Percentiles rank a stretch among this genome's conserved stretches.
Evolutionary conservation across 257 asterid genomes (phyloP).

Genomic region (Mentha longifolia): DNA sequence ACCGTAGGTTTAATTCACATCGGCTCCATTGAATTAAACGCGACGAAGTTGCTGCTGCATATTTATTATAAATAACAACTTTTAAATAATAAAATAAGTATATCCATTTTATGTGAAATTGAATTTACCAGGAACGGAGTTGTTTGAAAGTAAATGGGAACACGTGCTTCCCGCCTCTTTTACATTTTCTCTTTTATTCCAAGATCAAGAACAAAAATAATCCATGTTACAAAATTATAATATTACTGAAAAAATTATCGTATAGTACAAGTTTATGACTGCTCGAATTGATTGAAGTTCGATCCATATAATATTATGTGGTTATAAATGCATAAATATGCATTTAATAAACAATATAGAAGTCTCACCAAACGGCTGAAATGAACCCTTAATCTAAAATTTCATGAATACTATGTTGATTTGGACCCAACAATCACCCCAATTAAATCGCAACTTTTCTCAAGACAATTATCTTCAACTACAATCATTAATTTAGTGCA

Average conservation of each 20-base stretch:
- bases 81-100: conserved; percentile 22
- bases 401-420: neutral
- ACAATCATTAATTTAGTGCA: neutral
- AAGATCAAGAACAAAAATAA: neutral
- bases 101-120: neutral
- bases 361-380: neutral
- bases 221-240: neutral
- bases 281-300: neutral
- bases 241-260: too few species aligned
- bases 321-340: too few species aligned
- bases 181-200: neutral
- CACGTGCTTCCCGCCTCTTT: conserved; percentile 25
- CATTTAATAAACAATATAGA: neutral
- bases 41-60: neutral
- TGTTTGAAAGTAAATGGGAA: conserved; percentile 10
- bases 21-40: neutral
- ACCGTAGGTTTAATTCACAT: conserved; percentile 7
- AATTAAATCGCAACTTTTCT: neutral
- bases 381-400: neutral
- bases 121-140: neutral
- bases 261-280: neutral
- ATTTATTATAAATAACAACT: conserved; percentile 27
- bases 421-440: neutral
- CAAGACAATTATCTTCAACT: neutral
- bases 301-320: neutral